Base-by-base conservation (phyloP, 2,329 filamentous ascomycete genomes). In the Ceratocystis cubensis region DNA sequence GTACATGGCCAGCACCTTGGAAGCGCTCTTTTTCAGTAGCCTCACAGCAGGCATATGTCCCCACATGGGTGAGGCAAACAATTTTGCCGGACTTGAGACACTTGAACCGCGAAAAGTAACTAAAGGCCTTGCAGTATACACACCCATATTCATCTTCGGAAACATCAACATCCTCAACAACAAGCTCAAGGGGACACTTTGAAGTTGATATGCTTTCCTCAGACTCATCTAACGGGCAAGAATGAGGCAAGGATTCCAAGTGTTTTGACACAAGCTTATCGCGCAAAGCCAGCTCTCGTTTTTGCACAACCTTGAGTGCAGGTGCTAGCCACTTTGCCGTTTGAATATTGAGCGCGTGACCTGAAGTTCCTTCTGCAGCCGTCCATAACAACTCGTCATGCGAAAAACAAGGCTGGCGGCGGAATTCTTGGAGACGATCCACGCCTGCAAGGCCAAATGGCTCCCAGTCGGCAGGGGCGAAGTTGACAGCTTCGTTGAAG, bases 401-500 rank as follows among this genome's bases (percentile, higher is more conserved):
- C 0, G 93, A 97, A 75, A 99, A 99, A 75, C 94, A 97, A 1
- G 94, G 91, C 70, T 96, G 92, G 66, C 92, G 85, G 66, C 93
- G 84, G 75, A 96, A 99, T 63, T 87, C 83, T 71, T 94, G 90
- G 37, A 97, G 79, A 70, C 93, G 83, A 71, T 93, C 87, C 1
- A 97, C 92, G 0, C 94, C 92, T 33, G 86, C 82, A 66, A 93
- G 86, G 1, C 94, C 94, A 73, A 86, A 95, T 0, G 91, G 91
- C 72, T 99, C 94, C 94, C 94, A 99, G 72, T 99, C 94, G 33
- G 80, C 82, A 0, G 94, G 94, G 0, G 94, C 94, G 76, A 99
- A 99, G 74, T 99, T 99, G 71, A 99, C 94, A 4, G 94, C 94
- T 75, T 99, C 94, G 71, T 99, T 99, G 76, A 96, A 96, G 74